These are phyloP conservation scores for Escovopsis weberi DNA, from an alignment of 2,329 filamentous ascomycete species.

Conservation along the genomic window DNA sequence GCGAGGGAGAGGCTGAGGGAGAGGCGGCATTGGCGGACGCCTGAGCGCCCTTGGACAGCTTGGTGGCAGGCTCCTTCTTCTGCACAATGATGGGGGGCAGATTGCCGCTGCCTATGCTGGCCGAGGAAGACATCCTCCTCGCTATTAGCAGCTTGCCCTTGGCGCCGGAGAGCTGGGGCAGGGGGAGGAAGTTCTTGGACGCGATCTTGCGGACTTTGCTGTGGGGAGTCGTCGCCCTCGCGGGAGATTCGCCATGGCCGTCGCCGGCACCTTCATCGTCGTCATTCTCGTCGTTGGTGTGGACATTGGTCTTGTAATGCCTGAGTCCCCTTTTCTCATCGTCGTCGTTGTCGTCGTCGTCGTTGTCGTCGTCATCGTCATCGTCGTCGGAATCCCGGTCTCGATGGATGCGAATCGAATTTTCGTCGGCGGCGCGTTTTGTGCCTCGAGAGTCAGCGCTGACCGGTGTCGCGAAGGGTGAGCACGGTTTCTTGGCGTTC, in stretches of 20 bases:
- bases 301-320: no score
- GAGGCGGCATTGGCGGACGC: neutral
- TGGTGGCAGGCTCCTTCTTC: slow-evolving; percentile 9
- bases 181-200: slow-evolving; percentile 26
- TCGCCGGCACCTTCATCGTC: slow-evolving; percentile 19
- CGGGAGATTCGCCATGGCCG: neutral
- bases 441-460: slow-evolving; percentile 29
- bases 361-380: slow-evolving; percentile 4
- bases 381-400: neutral
- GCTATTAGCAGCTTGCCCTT: slow-evolving; percentile 11
- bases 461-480: slow-evolving; percentile 17
- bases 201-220: slow-evolving; percentile 41
- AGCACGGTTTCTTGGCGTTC: slow-evolving; percentile 3
- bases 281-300: slow-evolving; percentile 13
- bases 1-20: slow-evolving; percentile 2
- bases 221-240: slow-evolving; percentile 13
- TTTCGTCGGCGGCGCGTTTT: slow-evolving; percentile 26
- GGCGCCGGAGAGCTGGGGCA: slow-evolving; percentile 18
- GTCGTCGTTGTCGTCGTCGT: slow-evolving; percentile 3
- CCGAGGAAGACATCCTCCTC: slow-evolving; percentile 3
- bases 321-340: no score
- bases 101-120: slow-evolving; percentile 2
- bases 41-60: slow-evolving; percentile 13
- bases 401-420: slow-evolving; percentile 3
- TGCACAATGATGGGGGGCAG: slow-evolving; percentile 1